Conservation (phyloP, 2,329 filamentous ascomycete genomes). For the Periconia digitata region DNA sequence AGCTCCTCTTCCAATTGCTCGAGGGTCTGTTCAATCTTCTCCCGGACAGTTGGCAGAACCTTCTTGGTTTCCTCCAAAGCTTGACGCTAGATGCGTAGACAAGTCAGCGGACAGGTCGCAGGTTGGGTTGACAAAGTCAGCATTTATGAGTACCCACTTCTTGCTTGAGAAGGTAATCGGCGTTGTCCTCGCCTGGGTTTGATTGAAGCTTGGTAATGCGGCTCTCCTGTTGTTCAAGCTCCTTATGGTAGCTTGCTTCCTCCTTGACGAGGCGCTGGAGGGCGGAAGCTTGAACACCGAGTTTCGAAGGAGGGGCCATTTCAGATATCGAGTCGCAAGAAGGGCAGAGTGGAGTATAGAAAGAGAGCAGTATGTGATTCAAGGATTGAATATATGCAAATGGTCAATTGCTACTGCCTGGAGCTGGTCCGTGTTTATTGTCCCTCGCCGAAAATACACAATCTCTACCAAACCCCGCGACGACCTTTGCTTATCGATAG, state of each 20-base stretch:
- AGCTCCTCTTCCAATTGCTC: slow-evolving; percentile 75
- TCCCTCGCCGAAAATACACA: slow-evolving; percentile 20
- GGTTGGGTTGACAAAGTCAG: slow-evolving; percentile 11
- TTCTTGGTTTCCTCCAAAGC: slow-evolving; percentile 86
- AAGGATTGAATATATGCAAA: slow-evolving; percentile 11
- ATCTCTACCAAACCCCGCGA: slow-evolving; percentile 18
- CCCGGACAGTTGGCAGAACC: slow-evolving; percentile 71
- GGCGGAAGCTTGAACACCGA: slow-evolving; percentile 77
- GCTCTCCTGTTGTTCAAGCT: slow-evolving; percentile 73
- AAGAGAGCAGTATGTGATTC: slow-evolving; percentile 2
- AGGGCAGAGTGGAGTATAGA: not conserved
- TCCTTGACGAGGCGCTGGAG: slow-evolving; percentile 88
- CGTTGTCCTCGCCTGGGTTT: slow-evolving; percentile 69
- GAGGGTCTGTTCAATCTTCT: slow-evolving; percentile 71
- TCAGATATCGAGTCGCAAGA: slow-evolving; percentile 6
- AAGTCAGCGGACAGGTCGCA: no score
- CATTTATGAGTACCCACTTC: slow-evolving; percentile 60
- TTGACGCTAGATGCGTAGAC: slow-evolving; percentile 66
- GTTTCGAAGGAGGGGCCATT: slow-evolving; percentile 77
- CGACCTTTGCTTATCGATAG: slow-evolving; percentile 8
- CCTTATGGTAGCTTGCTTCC: slow-evolving; percentile 85
- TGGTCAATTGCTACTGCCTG: slow-evolving; percentile 19
- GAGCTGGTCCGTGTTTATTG: slow-evolving; percentile 13
- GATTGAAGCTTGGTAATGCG: slow-evolving; percentile 69
- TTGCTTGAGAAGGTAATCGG: slow-evolving; percentile 78